Evolutionary conservation across 495 filamentous ascomycete species (phyloP), one percentile per base, ranked within the genome.

Genomic region (Physcia stellaris): DNA sequence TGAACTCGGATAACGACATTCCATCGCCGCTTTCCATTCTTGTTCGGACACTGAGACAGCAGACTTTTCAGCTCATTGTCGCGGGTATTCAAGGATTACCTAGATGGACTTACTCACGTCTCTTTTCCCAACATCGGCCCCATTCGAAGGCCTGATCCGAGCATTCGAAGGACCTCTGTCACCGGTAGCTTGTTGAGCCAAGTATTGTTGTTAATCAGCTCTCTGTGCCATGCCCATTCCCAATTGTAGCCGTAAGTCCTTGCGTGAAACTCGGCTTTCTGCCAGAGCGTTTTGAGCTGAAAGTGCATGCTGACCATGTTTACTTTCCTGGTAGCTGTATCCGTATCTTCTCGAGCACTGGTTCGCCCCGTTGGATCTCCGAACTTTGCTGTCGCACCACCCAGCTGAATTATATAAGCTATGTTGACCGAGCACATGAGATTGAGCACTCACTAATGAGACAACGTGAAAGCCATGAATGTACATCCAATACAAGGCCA

Each of bases 401-500:
- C 88, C 42, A 95, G 57, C 76, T 80, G 20, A 12, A 26, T 12
- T 24, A 38, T 20, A 51, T 19, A 47, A 30, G 34, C 1, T 9
- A 10, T 35, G 27, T 13, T 28, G 26, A 13, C n/a, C n/a, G n/a
- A n/a, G n/a, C n/a, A n/a, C n/a, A n/a, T n/a, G n/a, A n/a, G n/a
- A n/a, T 4, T 31, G 16, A 22, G 10, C 15, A 61, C 64, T 54
- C 40, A 83, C 66, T 43, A 99, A 57, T 35, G 78, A 80, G 17
- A 81, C 68, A 11, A 82, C 66, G 22, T 71, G 66, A 46, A 81
- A 78, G 11, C 90, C 88, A 59, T 86, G 73, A 27, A 93, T 63
- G 54, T 88, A 92, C 64, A 85, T 80, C 83, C 90, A 95, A 42
- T 86, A 88, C 20, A 95, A 58, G 1, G 85, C 76, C 90, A 99